Evolutionary conservation across 2,329 filamentous ascomycete genomes (phyloP).

Genomic region (Thielaviopsis ethacetica): DNA sequence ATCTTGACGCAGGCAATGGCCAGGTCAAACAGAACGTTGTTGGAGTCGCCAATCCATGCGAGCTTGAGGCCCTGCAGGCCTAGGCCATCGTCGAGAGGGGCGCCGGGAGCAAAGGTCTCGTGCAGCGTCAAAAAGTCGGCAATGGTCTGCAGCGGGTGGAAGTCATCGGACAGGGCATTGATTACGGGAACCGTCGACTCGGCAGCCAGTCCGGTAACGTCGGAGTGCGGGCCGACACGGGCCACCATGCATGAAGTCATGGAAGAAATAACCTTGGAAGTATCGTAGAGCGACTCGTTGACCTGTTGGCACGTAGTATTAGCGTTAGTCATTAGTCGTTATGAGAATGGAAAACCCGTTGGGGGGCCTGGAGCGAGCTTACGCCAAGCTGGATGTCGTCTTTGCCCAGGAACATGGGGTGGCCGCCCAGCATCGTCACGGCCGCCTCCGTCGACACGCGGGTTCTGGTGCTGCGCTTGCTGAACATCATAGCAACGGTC

Average conservation of each 20-base stretch:
- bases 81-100: conserved; percentile 24
- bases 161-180: conserved; percentile 77
- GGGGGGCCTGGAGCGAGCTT: no score
- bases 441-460: conserved; percentile 87
- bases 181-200: conserved; percentile 67
- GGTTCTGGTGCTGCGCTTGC: conserved; percentile 85
- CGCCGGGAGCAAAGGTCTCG: conserved; percentile 44
- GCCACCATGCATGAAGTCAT: conserved; percentile 77
- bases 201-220: conserved; percentile 53
- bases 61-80: conserved; percentile 74
- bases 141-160: conserved; percentile 86
- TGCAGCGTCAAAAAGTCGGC: conserved; percentile 86
- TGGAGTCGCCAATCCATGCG: conserved; percentile 91
- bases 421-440: conserved; percentile 72
- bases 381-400: conserved; percentile 93
- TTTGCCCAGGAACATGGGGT: conserved; percentile 92
- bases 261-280: conserved; percentile 80
- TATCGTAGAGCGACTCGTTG: conserved; percentile 92
- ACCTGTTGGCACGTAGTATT: conserved; percentile 33
- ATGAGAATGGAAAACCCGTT: no score
- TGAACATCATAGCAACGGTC: conserved; percentile 92
- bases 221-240: conserved; percentile 60
- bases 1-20: conserved; percentile 77
- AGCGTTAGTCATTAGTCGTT: no score
- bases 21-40: conserved; percentile 91